Percentiles rank a stretch among this genome's conserved stretches.
phyloP scores from a whole-genome alignment of 2,329 filamentous ascomycete genomes.

The Neophaeococcomyces aloes region DNA sequence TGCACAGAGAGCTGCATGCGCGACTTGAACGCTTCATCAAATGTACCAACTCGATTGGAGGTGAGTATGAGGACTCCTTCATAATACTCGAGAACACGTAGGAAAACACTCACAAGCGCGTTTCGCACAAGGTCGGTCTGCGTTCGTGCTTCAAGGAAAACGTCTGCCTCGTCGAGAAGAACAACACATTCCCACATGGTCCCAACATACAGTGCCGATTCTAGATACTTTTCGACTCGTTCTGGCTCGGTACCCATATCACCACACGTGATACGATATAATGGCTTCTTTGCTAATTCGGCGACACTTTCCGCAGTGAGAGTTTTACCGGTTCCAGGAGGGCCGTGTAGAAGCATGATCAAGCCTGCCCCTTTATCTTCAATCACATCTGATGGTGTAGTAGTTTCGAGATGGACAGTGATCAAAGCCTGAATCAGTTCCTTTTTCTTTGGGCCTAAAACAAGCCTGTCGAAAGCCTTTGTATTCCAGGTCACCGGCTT shows the following conservation, averaged over 20 bases:
- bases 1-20: constrained; percentile 66
- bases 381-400: constrained; percentile 73
- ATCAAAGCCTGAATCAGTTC: constrained; percentile 69
- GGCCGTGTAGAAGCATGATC: constrained; percentile 70
- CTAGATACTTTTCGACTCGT: constrained; percentile 63
- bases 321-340: constrained; percentile 83
- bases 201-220: constrained; percentile 75
- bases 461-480: constrained; percentile 8
- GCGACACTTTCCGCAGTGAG: constrained; percentile 79
- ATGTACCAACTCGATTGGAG: constrained; percentile 75
- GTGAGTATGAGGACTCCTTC: constrained; percentile 84
- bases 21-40: constrained; percentile 82
- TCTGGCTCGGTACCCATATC: constrained; percentile 70
- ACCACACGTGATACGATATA: constrained; percentile 74
- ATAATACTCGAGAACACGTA: constrained; percentile 80
- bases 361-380: constrained; percentile 79
- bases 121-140: constrained; percentile 78
- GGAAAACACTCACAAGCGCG: constrained; percentile 74
- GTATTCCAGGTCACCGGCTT: constrained; percentile 11
- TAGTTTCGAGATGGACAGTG: constrained; percentile 65
- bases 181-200: constrained; percentile 79
- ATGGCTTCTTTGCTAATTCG: constrained; percentile 66
- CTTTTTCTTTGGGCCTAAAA: constrained; percentile 29
- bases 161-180: constrained; percentile 74
- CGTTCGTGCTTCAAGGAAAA: constrained; percentile 72